These are phyloP conservation scores for Ettlia oleoabundans DNA, from an alignment of 139 green algal genomes.

Conservation along the genomic window DNA sequence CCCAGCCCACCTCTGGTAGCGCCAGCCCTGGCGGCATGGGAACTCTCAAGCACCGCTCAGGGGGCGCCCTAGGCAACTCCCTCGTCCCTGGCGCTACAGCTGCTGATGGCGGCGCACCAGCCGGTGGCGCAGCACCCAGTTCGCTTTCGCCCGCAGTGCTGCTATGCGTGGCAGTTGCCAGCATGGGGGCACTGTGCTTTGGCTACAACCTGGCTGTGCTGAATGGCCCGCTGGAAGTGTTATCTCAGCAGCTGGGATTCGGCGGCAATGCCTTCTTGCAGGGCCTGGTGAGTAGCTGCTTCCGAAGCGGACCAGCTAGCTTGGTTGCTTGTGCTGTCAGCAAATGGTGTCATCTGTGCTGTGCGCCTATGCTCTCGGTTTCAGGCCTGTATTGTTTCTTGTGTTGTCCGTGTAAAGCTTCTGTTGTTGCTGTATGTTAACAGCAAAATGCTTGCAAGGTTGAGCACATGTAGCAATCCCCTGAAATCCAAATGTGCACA, in stretches of 20 bases:
- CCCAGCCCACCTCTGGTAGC: neutral
- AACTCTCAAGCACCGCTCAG: conserved; percentile 10
- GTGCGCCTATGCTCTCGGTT: no score
- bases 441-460: no score
- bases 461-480: no score
- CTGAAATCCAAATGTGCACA: no score
- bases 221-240: conserved; percentile 88
- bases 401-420: no score
- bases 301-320: neutral
- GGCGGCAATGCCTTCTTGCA: conserved; percentile 71
- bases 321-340: no score
- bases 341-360: no score
- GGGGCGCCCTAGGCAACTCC: neutral
- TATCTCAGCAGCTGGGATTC: conserved; percentile 85
- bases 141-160: neutral
- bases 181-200: conserved; percentile 80
- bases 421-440: no score
- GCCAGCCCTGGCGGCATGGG: conserved; percentile 13
- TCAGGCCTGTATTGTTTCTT: no score
- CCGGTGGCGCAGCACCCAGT: neutral
- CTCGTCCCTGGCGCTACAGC: neutral
- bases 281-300: conserved; percentile 58
- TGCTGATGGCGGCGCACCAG: neutral
- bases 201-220: conserved; percentile 89
- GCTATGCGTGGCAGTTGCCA: conserved; percentile 19